Conservation (phyloP, 371 early-diverging fungal species). For the Mortierella polycephala region DNA sequence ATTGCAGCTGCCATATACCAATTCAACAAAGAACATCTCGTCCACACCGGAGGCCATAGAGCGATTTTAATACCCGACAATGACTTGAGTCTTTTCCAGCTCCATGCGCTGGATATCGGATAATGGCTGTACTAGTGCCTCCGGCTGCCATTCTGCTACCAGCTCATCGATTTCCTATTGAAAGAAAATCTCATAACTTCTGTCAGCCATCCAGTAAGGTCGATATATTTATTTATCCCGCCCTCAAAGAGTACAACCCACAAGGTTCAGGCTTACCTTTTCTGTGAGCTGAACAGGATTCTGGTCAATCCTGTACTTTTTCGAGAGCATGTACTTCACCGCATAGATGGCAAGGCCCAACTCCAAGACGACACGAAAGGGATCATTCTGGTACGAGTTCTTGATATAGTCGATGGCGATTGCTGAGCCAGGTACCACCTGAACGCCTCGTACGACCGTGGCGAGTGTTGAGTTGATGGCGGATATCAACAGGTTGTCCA, state of each 20-base stretch:
- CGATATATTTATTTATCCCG: too few species aligned
- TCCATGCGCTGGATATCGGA: slow-evolving; percentile 79
- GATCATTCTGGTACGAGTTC: slow-evolving; percentile 96
- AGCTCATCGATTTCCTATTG: slow-evolving; percentile 92
- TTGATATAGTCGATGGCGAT: slow-evolving; percentile 84
- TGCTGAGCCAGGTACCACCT: slow-evolving; percentile 78
- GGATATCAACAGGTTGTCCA: slow-evolving; percentile 37
- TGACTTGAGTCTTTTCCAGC: slow-evolving; percentile 82
- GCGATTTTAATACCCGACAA: slow-evolving; percentile 66
- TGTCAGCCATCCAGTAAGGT: too few species aligned
- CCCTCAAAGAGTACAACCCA: too few species aligned
- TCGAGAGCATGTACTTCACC: slow-evolving; percentile 86
- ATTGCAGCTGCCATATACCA: background rate
- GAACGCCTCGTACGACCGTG: slow-evolving; percentile 14
- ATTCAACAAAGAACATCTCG: background rate
- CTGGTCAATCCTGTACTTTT: slow-evolving; percentile 85
- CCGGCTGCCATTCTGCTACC: slow-evolving; percentile 96
- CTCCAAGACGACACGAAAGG: slow-evolving; percentile 90
- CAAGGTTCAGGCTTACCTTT: slow-evolving; percentile 61
- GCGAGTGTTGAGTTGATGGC: slow-evolving; percentile 25
- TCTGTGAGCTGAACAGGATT: slow-evolving; percentile 86
- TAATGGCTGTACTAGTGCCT: slow-evolving; percentile 87
- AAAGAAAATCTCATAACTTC: too few species aligned
- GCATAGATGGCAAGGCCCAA: slow-evolving; percentile 87
- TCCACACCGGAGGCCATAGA: too few species aligned